Percentiles rank a stretch among this genome's conserved stretches.
These are phyloP conservation scores for Psilocybe sp. DNA, from an alignment of 768 basidiomycete genomes.

Conservation along the genomic window DNA sequence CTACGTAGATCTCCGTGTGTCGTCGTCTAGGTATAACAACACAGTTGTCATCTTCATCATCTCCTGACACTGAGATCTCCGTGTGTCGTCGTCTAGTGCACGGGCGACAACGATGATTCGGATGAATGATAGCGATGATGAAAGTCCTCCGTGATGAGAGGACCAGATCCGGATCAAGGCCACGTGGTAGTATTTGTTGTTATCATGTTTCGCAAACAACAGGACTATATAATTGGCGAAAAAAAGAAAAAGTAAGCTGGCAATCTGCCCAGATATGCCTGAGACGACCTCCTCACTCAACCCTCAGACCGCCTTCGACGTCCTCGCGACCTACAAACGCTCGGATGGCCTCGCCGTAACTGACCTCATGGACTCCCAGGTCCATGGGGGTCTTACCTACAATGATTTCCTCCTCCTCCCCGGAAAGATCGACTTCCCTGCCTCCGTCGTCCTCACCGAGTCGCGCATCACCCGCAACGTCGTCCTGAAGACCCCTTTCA, in stretches of 20 bases:
- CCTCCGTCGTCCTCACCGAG: conserved; percentile 77
- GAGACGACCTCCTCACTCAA: conserved; percentile 46
- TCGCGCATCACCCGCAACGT: conserved; percentile 89
- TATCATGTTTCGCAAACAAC: conserved; percentile 14
- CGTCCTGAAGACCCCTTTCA: conserved; percentile 88
- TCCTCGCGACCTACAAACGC: conserved; percentile 67
- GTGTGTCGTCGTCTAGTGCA: too few species aligned
- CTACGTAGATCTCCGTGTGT: too few species aligned
- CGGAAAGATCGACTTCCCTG: conserved; percentile 93
- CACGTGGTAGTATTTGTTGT: conserved; percentile 13
- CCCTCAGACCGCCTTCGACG: conserved; percentile 68
- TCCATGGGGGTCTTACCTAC: conserved; percentile 93
- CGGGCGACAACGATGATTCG: too few species aligned
- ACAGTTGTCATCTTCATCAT: too few species aligned
- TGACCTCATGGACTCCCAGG: conserved; percentile 85
- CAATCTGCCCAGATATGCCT: conserved; percentile 27
- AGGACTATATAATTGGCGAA: conserved; percentile 15
- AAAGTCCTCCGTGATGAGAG: not conserved
- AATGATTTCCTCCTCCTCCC: conserved; percentile 95
- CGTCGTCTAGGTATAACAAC: too few species aligned
- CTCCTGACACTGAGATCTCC: too few species aligned
- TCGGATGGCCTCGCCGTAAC: conserved; percentile 80
- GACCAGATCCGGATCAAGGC: conserved; percentile 1
- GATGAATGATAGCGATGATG: too few species aligned
- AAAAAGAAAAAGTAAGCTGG: conserved; percentile 20